phyloP scores from a whole-genome alignment of 2,329 filamentous ascomycete species.

The Chrysosporium queenslandicum region DNA sequence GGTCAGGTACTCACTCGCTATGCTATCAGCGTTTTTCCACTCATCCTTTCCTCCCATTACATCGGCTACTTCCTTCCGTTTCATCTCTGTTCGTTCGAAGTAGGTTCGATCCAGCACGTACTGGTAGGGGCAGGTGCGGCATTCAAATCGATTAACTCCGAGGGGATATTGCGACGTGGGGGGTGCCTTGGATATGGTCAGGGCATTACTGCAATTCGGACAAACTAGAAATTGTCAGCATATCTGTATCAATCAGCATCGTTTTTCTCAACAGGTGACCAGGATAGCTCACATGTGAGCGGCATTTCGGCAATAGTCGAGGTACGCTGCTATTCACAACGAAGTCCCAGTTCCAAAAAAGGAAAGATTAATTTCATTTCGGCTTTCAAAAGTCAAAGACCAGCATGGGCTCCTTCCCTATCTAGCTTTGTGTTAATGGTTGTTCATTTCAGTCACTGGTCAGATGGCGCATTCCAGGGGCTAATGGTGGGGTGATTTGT shows the following conservation, averaged over 20 bases:
- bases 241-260: not conserved
- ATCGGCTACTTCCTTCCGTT: conserved; percentile 77
- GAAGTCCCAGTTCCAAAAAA: not conserved
- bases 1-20: conserved; percentile 41
- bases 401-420: not conserved
- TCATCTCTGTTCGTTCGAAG: conserved; percentile 70
- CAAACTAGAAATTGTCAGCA: conserved; percentile 31
- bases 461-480: conserved; percentile 3
- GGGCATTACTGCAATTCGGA: conserved; percentile 42
- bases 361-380: conserved; percentile 6
- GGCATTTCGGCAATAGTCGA: conserved; percentile 23
- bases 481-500: conserved; percentile 4
- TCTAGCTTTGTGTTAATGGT: not conserved
- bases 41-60: conserved; percentile 80
- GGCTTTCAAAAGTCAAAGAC: not conserved
- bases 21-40: conserved; percentile 87
- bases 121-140: conserved; percentile 89
- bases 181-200: conserved; percentile 38
- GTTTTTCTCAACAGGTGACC: not conserved
- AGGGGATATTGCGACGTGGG: conserved; percentile 31
- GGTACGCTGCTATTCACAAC: not conserved
- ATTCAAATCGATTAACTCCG: conserved; percentile 73
- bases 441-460: not conserved
- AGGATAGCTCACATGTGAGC: conserved; percentile 29
- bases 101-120: conserved; percentile 69